Evolutionary conservation across 768 basidiomycete species (phyloP), one percentile per base, ranked within the genome.

Genomic region (Phlebiopsis gigantea): DNA sequence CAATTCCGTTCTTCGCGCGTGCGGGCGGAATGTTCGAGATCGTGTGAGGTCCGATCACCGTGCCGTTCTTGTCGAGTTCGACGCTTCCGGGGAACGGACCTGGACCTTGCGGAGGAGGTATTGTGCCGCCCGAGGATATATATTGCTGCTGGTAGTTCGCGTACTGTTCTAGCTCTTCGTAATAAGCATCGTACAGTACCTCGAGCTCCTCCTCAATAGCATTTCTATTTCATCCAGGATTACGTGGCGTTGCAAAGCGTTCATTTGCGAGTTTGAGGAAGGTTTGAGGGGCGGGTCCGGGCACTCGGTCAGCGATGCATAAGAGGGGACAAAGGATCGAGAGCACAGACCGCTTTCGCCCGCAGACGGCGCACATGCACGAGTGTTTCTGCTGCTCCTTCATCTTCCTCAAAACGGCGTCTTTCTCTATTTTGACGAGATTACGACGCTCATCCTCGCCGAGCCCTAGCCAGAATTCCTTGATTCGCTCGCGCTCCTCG

Each of bases 151-250:
- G 93, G 78, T 91, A 90, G 76, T 92, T 90, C 74, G 95, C 97
- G 84, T 98, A 98, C 78, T 90, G 87, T 82, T 97, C 93, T 79
- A 99, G 88, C 82, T 98, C 96, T 73, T 97, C 93, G 85, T 98
- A 98, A 83, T 98, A 99, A 79, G 95, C 94, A 83, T 98, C 96
- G 84, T 99, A 99, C 77, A 98, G 87, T 78, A 94, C 92, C 80
- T 98, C 93, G 74, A 99, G 89, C 80, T 99, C 97, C 78, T 95
- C 92, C 79, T 99, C 97, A 79, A 99, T 98, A 62, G 95, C 95
- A 78, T 89, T 88, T 66, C 92, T 95, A 68, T 65, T 62, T 58
- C 60, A 53, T 48, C 53, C 58, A 48, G 45, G 24, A 19, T 28
- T 31, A 17, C 17, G 34, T 49, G 53, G 30, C 28, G 31, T 47